Base-by-base conservation (phyloP, 108 stramenopile species). In the Nitzschia sp. region DNA sequence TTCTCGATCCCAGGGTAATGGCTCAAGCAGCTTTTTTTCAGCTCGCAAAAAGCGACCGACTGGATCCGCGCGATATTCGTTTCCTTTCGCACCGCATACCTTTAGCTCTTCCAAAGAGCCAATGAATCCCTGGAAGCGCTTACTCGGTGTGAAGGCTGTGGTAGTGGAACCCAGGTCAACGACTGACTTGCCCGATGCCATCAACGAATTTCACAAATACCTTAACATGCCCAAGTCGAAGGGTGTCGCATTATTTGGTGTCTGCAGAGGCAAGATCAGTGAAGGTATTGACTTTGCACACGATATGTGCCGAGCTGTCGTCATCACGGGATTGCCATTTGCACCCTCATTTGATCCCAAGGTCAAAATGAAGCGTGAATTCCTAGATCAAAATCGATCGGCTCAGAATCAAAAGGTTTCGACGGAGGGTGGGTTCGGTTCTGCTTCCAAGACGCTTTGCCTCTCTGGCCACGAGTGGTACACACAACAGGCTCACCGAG, bases 281-380 rank as follows among this genome's bases (percentile, higher is more conserved):
- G 92, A 94, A 34, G 91, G 91, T n/a, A 92, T 95, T 69, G 97
- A 99, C 71, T 99, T 99, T 77, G 69, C 80, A 6, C 91, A 98
- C 83, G 77, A 94, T 41, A 85, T 85, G 80, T 97, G 96, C 31
- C 89, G 98, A 23, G 85, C 90, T 9, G 98, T 98, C n/a, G 73
- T 99, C 28, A 88, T 99, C 25, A 98, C 98, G 13, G 99, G 99
- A 23, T 66, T 99, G 15, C 99, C 99, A 21, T 98, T 96, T 77
- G 91, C 97, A 8, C 97, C 98, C 2, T 80, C 86, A 13, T 74
- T 85, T 57, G 98, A 99, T 82, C 94, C 97, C 2, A 92, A 95
- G 72, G 96, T 99, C 6, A 85, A 87, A 60, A 74, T 97, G 63
- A 99, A 98, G 71, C 85, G 90, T 19, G 85, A 95, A 64, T 98